phyloP scores from a whole-genome alignment of 2,329 filamentous ascomycete species.

The Colletotrichum sp. region DNA sequence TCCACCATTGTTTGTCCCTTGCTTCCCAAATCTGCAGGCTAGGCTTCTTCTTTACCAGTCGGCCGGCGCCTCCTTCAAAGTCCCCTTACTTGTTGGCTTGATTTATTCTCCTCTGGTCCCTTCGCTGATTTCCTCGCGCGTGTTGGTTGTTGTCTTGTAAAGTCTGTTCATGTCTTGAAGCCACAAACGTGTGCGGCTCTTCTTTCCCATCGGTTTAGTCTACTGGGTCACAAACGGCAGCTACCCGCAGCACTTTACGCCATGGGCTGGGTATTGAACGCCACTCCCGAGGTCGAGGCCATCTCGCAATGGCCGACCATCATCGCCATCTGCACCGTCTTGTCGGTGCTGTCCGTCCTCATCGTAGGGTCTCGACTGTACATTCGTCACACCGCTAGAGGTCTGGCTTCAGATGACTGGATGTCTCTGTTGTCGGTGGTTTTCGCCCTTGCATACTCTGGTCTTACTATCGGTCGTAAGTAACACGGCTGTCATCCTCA shows the following conservation, averaged over 20 bases:
- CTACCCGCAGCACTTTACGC: background rate
- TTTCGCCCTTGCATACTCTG: constrained; percentile 54
- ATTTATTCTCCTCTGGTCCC: background rate
- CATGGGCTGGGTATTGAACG: constrained; percentile 59
- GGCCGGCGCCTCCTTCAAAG: background rate
- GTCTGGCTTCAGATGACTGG: constrained; percentile 54
- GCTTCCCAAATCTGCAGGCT: background rate
- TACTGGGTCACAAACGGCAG: background rate
- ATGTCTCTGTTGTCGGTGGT: constrained; percentile 43
- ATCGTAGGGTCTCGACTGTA: constrained; percentile 47
- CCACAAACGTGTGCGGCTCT: background rate
- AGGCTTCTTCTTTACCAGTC: background rate
- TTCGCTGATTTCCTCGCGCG: background rate
- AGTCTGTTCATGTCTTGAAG: background rate
- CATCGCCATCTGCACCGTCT: constrained; percentile 49
- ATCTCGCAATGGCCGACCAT: constrained; percentile 54
- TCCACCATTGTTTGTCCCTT: background rate
- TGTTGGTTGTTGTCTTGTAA: background rate
- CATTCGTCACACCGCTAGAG: constrained; percentile 44
- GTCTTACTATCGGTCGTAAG: constrained; percentile 55
- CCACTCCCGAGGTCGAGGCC: constrained; percentile 48
- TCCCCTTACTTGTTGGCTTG: background rate
- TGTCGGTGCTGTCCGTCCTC: constrained; percentile 47
- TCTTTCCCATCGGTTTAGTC: background rate
- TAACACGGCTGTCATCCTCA: background rate